Percentiles rank a stretch among this genome's conserved stretches.
Evolutionary conservation across 495 filamentous ascomycete species (phyloP).

Genomic region (Aspergillus sclerotioniger): DNA sequence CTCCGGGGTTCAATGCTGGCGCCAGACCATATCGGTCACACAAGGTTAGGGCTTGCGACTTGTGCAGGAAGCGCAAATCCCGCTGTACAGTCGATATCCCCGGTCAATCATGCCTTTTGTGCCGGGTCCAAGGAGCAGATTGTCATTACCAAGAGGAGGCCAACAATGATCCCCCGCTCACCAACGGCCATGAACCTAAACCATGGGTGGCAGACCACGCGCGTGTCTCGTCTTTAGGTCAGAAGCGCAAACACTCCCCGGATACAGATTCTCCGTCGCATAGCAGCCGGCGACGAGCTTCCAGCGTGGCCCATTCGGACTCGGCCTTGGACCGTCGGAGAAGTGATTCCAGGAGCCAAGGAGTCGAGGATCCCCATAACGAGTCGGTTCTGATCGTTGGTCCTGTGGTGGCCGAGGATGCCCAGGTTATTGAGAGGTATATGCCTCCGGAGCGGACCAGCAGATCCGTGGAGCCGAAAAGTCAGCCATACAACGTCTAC

Average conservation of each 20-base stretch:
- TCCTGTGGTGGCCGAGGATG: slow-evolving; percentile 51
- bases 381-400: slow-evolving; percentile 52
- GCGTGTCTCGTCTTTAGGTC: slow-evolving; percentile 22
- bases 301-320: slow-evolving; percentile 29
- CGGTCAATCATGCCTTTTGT: slow-evolving; percentile 46
- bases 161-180: slow-evolving; percentile 24
- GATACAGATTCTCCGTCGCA: slow-evolving; percentile 24
- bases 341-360: slow-evolving; percentile 37
- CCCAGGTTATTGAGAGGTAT: slow-evolving; percentile 51
- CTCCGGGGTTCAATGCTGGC: slow-evolving; percentile 45
- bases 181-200: slow-evolving; percentile 29
- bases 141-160: slow-evolving; percentile 48
- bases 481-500: slow-evolving; percentile 49
- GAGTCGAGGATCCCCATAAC: slow-evolving; percentile 42
- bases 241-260: slow-evolving; percentile 42
- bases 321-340: slow-evolving; percentile 31
- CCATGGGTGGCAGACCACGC: slow-evolving; percentile 29
- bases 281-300: slow-evolving; percentile 16
- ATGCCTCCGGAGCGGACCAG: slow-evolving; percentile 45
- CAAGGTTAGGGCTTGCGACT: slow-evolving; percentile 50
- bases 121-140: slow-evolving; percentile 49
- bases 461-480: slow-evolving; percentile 39
- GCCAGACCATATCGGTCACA: slow-evolving; percentile 51
- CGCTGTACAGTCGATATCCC: slow-evolving; percentile 51
- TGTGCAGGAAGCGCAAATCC: slow-evolving; percentile 53